phyloP scores from a whole-genome alignment of 306 rosid genomes.

The Lupinus albus region DNA sequence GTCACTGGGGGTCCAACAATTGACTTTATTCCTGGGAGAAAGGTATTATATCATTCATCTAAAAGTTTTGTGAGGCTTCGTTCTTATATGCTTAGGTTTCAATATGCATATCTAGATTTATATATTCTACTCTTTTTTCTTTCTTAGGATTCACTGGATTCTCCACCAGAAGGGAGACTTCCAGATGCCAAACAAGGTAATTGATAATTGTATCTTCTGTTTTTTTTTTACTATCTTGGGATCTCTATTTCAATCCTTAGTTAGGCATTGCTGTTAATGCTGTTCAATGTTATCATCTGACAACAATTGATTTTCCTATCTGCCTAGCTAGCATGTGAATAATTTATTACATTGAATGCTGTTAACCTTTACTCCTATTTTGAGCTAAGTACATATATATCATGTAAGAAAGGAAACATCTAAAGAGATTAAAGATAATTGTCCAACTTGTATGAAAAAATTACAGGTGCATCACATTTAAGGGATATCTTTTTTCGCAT shows the following conservation, averaged over 20 bases:
- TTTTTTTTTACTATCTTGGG: not conserved
- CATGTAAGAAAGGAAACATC: too few relatives aligned
- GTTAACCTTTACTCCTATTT: not conserved
- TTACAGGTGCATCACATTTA: constrained; percentile 73
- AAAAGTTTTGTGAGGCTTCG: constrained; percentile 18
- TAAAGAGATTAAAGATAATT: not conserved
- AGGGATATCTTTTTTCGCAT: constrained; percentile 67
- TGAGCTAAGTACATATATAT: too few relatives aligned
- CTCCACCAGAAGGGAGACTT: constrained; percentile 78
- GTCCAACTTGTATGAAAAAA: not conserved
- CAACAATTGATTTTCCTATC: constrained; percentile 9
- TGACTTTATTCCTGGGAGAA: constrained; percentile 76
- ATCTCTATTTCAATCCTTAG: constrained; percentile 5
- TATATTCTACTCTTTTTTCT: constrained; percentile 5
- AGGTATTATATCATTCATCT: constrained; percentile 49
- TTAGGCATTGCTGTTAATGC: too few relatives aligned
- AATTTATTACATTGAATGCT: not conserved
- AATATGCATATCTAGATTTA: not conserved
- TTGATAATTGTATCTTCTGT: constrained; percentile 5
- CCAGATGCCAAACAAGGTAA: constrained; percentile 83
- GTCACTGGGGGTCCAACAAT: constrained; percentile 89
- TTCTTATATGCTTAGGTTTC: constrained; percentile 17
- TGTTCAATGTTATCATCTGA: not conserved
- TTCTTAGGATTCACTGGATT: constrained; percentile 59
- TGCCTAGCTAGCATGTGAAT: not conserved